phyloP scores from a whole-genome alignment of 495 filamentous ascomycete species.

The Talaromyces trachyspermus region DNA sequence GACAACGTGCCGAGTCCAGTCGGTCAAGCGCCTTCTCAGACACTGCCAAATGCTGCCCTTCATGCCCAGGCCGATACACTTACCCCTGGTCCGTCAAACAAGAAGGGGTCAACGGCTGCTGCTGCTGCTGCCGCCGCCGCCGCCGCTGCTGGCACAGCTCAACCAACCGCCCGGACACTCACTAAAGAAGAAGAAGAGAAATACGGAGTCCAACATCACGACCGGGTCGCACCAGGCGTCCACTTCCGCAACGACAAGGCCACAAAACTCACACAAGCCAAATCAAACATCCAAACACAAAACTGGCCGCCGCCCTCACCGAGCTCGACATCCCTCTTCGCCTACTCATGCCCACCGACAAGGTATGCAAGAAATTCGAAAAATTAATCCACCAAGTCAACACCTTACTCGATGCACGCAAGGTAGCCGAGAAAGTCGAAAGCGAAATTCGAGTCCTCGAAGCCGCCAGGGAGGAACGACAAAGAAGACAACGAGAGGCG shows the following conservation, averaged over 20 bases:
- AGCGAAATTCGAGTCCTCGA: slow-evolving; percentile 70
- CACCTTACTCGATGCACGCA: slow-evolving; percentile 70
- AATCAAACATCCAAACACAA: slow-evolving; percentile 70
- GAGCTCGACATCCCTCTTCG: slow-evolving; percentile 74
- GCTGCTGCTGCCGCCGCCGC: slow-evolving; percentile 21
- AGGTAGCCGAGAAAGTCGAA: slow-evolving; percentile 78
- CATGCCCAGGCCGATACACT: slow-evolving; percentile 37
- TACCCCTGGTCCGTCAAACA: slow-evolving; percentile 25
- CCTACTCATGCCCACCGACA: slow-evolving; percentile 77
- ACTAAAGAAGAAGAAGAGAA: slow-evolving; percentile 63
- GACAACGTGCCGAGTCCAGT: slow-evolving; percentile 45
- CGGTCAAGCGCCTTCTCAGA: slow-evolving; percentile 38
- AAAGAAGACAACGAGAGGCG: slow-evolving; percentile 27
- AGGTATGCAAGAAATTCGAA: slow-evolving; percentile 76
- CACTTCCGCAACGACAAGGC: slow-evolving; percentile 81
- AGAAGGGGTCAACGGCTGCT: slow-evolving; percentile 39
- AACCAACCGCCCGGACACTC: slow-evolving; percentile 57
- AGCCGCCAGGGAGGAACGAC: slow-evolving; percentile 55
- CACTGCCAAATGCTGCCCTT: slow-evolving; percentile 13
- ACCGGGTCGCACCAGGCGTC: slow-evolving; percentile 66
- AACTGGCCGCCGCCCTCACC: slow-evolving; percentile 67
- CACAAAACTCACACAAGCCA: slow-evolving; percentile 73
- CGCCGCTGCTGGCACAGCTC: slow-evolving; percentile 25
- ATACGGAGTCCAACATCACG: slow-evolving; percentile 81
- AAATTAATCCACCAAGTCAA: slow-evolving; percentile 66